These are phyloP conservation scores for Penicillium sp. DNA, from an alignment of 2,329 filamentous ascomycete species.

Conservation along the genomic window DNA sequence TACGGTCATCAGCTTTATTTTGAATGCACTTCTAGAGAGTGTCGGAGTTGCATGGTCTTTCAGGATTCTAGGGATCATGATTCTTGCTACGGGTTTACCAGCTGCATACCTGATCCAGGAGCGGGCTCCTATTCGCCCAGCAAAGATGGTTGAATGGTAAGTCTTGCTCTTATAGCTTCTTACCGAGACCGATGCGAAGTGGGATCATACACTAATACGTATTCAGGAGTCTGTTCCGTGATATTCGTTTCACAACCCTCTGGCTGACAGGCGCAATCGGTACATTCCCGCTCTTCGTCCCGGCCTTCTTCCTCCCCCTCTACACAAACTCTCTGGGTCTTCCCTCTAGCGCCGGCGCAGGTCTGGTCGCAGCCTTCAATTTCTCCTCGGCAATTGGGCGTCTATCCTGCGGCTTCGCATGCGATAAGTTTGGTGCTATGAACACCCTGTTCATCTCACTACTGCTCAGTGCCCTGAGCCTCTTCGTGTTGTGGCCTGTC, in stretches of 20 bases:
- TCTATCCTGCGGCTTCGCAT: constrained; percentile 54
- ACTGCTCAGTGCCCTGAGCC: constrained; percentile 56
- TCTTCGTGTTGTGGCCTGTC: constrained; percentile 63
- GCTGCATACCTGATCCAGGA: constrained; percentile 53
- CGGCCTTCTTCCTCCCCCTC: constrained; percentile 62
- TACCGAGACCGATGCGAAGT: neutral
- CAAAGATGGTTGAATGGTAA: constrained; percentile 21
- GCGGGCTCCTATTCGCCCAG: constrained; percentile 25
- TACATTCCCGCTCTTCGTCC: constrained; percentile 62
- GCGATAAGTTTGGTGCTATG: constrained; percentile 56
- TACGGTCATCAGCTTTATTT: constrained; percentile 52
- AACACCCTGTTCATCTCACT: constrained; percentile 57
- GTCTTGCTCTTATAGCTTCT: neutral
- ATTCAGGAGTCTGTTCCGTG: constrained; percentile 50
- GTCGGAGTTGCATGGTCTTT: constrained; percentile 45
- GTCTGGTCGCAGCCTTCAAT: constrained; percentile 62
- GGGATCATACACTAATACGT: neutral
- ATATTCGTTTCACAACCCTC: constrained; percentile 53
- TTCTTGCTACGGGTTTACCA: constrained; percentile 55
- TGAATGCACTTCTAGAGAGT: constrained; percentile 44
- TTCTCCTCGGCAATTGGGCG: constrained; percentile 61
- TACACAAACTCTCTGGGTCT: constrained; percentile 58
- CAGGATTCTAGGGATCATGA: constrained; percentile 49
- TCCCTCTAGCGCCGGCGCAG: constrained; percentile 54
- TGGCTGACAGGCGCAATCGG: constrained; percentile 57